Evolutionary conservation across 495 filamentous ascomycete genomes (phyloP), one percentile per base, ranked within the genome.

Genomic region (Penicillium maclennaniae): DNA sequence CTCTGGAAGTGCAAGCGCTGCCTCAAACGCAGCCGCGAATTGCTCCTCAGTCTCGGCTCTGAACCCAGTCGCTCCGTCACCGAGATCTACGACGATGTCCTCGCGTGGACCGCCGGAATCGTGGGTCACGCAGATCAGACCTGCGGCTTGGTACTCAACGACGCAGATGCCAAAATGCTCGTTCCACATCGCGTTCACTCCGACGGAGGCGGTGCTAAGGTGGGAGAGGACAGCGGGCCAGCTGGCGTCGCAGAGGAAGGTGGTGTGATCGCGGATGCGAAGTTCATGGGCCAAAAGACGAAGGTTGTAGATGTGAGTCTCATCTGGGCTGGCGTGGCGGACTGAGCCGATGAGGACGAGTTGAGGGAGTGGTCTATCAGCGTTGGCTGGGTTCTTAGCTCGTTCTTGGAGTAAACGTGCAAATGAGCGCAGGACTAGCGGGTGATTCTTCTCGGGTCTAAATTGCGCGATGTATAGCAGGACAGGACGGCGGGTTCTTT

Each of bases 131-230:
- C 83, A 82, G 47, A 98, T 87, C 31, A 98, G 73, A 0, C 93
- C 93, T 0, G 93, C 95, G 7, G 93, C 93, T 69, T 96, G 93
- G 64, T 98, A 98, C 73, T 98, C 93, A 6, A 98, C 93, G 16
- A 97, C 92, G 6, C 93, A 93, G 55, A 98, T 98, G 16, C 93
- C 95, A 63, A 97, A 98, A 70, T 98, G 93, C 72, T 98, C 93
- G 64, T 96, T 97, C 93, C 95, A 98, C 93, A 98, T 98, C 49
- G 85, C 91, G 62, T 98, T 98, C 3, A 93, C 89, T 34, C 93
- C 93, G 21, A 97, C 78, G 47, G 82, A 91, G 27, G 85, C 80
- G 19, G 73, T 79, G 37, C 80, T 71, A 42, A 97, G 76, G 81
- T 89, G 89, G 20, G 83, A 76, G 12, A 95, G 78, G 39, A 98